A percentile compares a stretch with the other conserved stretches of the same genome.
phyloP scores from a whole-genome alignment of 2,329 filamentous ascomycete genomes.

The Diaporthe vaccinii region DNA sequence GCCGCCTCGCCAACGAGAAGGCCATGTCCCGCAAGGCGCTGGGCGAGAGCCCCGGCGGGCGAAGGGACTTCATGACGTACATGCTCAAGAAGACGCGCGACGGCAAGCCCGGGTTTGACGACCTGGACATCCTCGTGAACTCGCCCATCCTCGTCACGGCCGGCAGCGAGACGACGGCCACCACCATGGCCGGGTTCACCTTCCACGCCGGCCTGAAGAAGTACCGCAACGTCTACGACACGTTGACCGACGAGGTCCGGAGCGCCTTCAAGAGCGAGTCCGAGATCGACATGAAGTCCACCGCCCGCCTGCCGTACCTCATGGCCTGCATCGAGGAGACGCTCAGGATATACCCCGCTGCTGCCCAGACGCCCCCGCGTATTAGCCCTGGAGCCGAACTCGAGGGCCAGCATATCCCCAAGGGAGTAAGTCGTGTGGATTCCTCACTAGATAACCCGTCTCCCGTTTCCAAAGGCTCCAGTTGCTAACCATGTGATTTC shows the following conservation, averaged over 20 bases:
- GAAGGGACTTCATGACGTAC: conserved; percentile 43
- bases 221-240: conserved; percentile 44
- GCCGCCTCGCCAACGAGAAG: conserved; percentile 16
- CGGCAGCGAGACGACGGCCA: conserved; percentile 63
- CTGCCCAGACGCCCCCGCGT: conserved; percentile 25
- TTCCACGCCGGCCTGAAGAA: conserved; percentile 46
- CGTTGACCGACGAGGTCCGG: conserved; percentile 47
- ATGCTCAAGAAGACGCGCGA: conserved; percentile 39
- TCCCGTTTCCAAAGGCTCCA: background rate
- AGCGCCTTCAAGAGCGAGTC: conserved; percentile 44
- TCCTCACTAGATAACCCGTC: background rate
- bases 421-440: conserved; percentile 15
- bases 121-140: conserved; percentile 35
- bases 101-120: conserved; percentile 22
- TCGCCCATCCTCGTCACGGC: conserved; percentile 52
- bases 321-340: conserved; percentile 84
- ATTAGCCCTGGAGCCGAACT: conserved; percentile 26
- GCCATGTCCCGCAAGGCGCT: conserved; percentile 23
- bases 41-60: conserved; percentile 29
- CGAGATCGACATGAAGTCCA: conserved; percentile 45
- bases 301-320: conserved; percentile 74
- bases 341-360: conserved; percentile 65
- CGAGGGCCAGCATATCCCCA: conserved; percentile 32
- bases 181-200: conserved; percentile 50
- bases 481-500: background rate